Percentiles rank a stretch among this genome's conserved stretches.
These are phyloP conservation scores for Chlamydomonas schloesseri DNA, from an alignment of 139 green algal genomes.

Conservation along the genomic window DNA sequence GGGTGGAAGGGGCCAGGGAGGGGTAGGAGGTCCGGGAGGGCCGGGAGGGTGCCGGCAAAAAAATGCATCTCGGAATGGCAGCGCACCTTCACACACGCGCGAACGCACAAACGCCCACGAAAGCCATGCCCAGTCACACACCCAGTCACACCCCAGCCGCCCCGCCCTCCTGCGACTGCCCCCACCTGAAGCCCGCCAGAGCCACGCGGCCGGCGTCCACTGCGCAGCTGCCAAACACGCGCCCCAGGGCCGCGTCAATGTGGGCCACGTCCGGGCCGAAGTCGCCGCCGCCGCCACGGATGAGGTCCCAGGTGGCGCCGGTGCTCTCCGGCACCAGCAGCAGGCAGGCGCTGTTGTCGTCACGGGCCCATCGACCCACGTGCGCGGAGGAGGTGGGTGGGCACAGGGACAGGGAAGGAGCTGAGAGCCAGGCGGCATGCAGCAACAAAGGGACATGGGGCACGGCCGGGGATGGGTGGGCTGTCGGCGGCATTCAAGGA, in stretches of 20 bases:
- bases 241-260: constrained; percentile 41
- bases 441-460: background rate
- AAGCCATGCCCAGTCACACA: too few species aligned
- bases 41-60: too few species aligned
- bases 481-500: background rate
- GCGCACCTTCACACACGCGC: too few species aligned
- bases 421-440: background rate
- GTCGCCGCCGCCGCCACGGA: constrained; percentile 13
- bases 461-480: background rate
- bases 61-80: too few species aligned
- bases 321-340: constrained; percentile 59
- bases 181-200: constrained; percentile 18
- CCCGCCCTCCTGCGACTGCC: too few species aligned
- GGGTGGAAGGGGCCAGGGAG: too few species aligned
- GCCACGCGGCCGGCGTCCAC: constrained; percentile 28
- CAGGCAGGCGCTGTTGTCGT: constrained; percentile 13
- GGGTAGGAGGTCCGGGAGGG: too few species aligned
- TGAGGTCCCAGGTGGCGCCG: constrained; percentile 56
- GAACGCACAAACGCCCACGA: too few species aligned
- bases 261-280: constrained; percentile 56
- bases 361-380: too few species aligned
- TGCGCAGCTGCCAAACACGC: constrained; percentile 19
- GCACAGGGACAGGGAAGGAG: background rate
- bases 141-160: too few species aligned
- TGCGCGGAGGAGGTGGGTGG: background rate